Evolutionary conservation across 106 monocot species (phyloP).

Genomic region (Vanilla planifolia): DNA sequence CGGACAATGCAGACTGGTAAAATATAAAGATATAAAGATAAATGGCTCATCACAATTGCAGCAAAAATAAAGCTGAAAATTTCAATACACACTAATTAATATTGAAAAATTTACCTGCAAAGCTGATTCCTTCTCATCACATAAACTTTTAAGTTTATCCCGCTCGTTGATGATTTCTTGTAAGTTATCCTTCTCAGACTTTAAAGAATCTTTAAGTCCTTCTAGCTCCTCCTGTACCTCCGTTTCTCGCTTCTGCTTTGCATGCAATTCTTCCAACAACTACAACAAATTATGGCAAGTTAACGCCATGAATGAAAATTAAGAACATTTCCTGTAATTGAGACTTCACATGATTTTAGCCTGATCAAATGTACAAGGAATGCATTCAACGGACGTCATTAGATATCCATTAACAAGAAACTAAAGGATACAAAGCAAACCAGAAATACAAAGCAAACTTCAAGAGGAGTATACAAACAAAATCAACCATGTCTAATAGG

Average conservation of each 20-base stretch:
- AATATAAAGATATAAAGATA: conserved; percentile 5
- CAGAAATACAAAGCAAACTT: neutral
- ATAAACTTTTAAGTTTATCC: conserved; percentile 56
- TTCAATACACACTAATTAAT: neutral
- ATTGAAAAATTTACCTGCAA: conserved; percentile 57
- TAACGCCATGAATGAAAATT: neutral
- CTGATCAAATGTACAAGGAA: neutral
- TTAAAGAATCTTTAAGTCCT: conserved; percentile 55
- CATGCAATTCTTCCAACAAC: conserved; percentile 71
- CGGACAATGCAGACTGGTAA: conserved; percentile 43
- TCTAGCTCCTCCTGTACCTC: conserved; percentile 78
- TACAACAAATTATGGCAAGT: conserved; percentile 17
- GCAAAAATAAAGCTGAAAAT: too few species aligned
- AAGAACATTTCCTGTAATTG: neutral
- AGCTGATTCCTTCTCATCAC: conserved; percentile 66
- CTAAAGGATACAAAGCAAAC: too few species aligned
- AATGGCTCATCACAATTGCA: too few species aligned
- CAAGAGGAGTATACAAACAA: neutral
- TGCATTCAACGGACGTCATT: neutral
- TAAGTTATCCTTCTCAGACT: conserved; percentile 55
- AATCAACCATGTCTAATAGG: too few species aligned
- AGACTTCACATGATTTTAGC: neutral
- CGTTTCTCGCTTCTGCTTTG: conserved; percentile 59
- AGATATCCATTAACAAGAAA: neutral
- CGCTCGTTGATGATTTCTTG: conserved; percentile 36